Evolutionary conservation across 495 filamentous ascomycete species (phyloP).

Genomic region (Aspergillus ostianus): DNA sequence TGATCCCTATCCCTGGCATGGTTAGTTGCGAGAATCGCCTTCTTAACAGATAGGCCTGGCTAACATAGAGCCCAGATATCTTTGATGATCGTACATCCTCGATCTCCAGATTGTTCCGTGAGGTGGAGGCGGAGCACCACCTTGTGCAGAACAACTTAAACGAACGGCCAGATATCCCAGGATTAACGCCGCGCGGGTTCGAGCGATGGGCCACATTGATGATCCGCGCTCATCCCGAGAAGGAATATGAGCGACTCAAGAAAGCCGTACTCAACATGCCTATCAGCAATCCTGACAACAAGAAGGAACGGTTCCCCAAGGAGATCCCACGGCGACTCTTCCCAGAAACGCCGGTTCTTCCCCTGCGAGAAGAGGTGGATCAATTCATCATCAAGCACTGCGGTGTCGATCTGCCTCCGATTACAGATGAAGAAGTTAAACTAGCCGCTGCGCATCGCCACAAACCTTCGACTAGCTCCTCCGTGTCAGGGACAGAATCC

Average conservation of each 20-base stretch:
- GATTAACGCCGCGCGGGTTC: constrained; percentile 78
- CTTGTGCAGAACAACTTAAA: constrained; percentile 64
- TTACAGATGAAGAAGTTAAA: constrained; percentile 39
- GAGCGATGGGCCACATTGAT: constrained; percentile 70
- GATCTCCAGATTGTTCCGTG: constrained; percentile 71
- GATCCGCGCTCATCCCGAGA: constrained; percentile 74
- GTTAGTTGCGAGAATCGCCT: constrained; percentile 31
- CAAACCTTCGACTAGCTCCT: constrained; percentile 21
- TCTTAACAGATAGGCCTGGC: not conserved
- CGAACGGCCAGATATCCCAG: constrained; percentile 67
- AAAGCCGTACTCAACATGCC: constrained; percentile 73
- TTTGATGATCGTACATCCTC: constrained; percentile 54
- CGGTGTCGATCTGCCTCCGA: constrained; percentile 45
- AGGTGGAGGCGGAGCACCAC: constrained; percentile 76
- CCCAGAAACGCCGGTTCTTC: constrained; percentile 46
- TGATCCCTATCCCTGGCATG: constrained; percentile 68
- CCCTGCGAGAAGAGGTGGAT: constrained; percentile 42
- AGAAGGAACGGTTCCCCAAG: constrained; percentile 73
- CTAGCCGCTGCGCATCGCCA: constrained; percentile 25
- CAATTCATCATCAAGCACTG: constrained; percentile 47
- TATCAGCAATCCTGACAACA: constrained; percentile 70
- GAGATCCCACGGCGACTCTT: constrained; percentile 73
- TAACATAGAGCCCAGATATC: constrained; percentile 34
- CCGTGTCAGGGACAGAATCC: constrained; percentile 21
- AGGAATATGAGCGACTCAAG: constrained; percentile 71